Evolutionary conservation across 768 basidiomycete species (phyloP), one percentile per base, ranked within the genome.

Genomic region (Leccinellum albellum): DNA sequence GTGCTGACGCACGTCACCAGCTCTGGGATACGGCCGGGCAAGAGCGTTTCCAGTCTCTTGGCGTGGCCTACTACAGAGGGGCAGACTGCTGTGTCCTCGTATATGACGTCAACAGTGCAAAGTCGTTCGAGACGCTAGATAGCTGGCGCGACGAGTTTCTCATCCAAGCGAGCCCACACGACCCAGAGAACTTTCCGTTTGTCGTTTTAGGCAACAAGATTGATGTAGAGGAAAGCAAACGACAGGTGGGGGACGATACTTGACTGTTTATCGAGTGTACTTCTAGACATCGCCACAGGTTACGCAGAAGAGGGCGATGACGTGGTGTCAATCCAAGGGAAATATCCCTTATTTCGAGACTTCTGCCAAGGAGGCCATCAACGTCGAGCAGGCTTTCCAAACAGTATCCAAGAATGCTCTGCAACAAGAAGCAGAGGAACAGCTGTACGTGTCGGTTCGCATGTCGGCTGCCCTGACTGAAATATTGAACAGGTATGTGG

Each of bases 151-250:
- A 99, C 74, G 97, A 99, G 74, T 99, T 99, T 76, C 84, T 99
- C 65, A 97, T 99, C 66, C 90, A 99, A 78, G 97, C 97, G 12
- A 94, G 92, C 70, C 97, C 97, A 46, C 94, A 96, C 71, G 96
- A 98, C 73, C 95, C 97, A 40, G 97, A 98, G 82, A 98, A 98
- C 79, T 99, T 99, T 75, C 97, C 97, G 6, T 99, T 99, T 68
- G 95, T 99, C 55, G 96, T 99, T 13, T 77, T 99, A 58, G 97
- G 97, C n/a, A 99, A 99, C 79, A 99, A 99, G 92, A 96, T 99
- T 72, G 97, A 99, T 72, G 92, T 98, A 67, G 97, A 98, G 77
- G 97, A 98, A 79, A 90, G 87, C 73, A 98, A 98, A 75, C 86
- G 96, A 62, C 94, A 97, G 86, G 95, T 94, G 56, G 59, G n/a